Base-by-base conservation (phyloP, 2,329 filamentous ascomycete species). In the Thyridium curvatum region DNA sequence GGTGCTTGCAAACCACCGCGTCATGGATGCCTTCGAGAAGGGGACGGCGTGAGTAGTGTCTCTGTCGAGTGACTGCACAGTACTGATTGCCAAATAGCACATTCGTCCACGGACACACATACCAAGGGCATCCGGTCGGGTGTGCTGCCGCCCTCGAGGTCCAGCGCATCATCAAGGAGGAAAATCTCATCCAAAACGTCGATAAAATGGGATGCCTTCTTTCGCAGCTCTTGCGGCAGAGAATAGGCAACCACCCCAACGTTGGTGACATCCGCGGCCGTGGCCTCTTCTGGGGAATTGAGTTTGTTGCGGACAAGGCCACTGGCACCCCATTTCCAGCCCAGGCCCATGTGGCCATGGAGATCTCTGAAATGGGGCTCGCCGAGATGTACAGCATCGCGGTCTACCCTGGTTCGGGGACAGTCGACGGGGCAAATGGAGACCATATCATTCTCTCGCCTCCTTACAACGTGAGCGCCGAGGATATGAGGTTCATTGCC, bases 401-500 rank as follows among this genome's bases (percentile, higher is more conserved):
- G 8, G 52, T 86, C 3, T 87, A 86, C 52, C 77, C 78, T 2
- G 81, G 80, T 0, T 61, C 63, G 1, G 82, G 82, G 2, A 78
- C 77, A 0, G 74, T 66, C 0, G 79, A 71, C 47, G 69, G 85
- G 33, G 66, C 72, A 2, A 53, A 54, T 2, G 84, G 84, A 9
- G 85, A 90, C 51, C 82, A 86, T 55, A 64, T 87, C 29, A 67
- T 89, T 18, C 51, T 90, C 10, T 74, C 82, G 2, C 85, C 85
- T 5, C 71, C 84, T 1, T 87, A 79, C 58, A 86, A 75, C 33
- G 67, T 82, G 16, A 77, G 70, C 1, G 59, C 60, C 32, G 64
- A 65, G 8, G 77, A 84, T 15, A 62, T 85, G 37, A 65, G 74
- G 39, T 55, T 59, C 28, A 72, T 84, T 35, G 77, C 77, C 3